phyloP scores from a whole-genome alignment of 208 protist genomes.

The Porcisia hertigi region DNA sequence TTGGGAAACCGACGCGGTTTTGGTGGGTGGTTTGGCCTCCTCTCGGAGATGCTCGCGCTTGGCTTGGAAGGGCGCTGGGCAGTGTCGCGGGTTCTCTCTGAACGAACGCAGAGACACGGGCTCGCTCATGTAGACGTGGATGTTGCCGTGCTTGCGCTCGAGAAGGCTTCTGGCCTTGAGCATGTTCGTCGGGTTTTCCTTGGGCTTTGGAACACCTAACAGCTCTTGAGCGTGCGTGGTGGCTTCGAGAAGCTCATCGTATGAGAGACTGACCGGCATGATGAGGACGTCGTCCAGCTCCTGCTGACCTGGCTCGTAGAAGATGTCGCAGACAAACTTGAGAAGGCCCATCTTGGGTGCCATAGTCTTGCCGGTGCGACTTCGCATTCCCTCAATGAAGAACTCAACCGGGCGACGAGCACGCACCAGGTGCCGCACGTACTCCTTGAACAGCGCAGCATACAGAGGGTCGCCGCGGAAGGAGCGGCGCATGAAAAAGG shows the following conservation, averaged over 20 bases:
- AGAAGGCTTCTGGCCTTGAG: constrained; percentile 55
- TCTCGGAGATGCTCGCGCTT: constrained; percentile 11
- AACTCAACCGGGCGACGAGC: constrained; percentile 75
- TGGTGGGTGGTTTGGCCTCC: not conserved
- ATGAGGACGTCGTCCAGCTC: constrained; percentile 80
- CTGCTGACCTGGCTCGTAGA: constrained; percentile 52
- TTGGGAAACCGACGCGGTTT: not conserved
- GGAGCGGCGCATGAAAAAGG: constrained; percentile 91
- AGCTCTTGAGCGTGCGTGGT: constrained; percentile 86
- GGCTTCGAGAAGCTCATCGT: constrained; percentile 89
- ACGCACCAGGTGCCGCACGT: constrained; percentile 75
- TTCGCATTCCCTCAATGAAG: constrained; percentile 90
- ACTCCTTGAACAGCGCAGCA: constrained; percentile 78
- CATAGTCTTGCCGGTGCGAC: constrained; percentile 87
- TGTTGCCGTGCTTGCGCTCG: constrained; percentile 67
- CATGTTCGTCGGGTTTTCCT: constrained; percentile 79
- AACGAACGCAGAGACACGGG: constrained; percentile 65
- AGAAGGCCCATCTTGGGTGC: constrained; percentile 90
- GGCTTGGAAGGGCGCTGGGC: constrained; percentile 43
- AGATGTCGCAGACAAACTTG: constrained; percentile 84
- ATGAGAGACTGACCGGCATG: constrained; percentile 85
- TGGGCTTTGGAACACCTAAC: constrained; percentile 82
- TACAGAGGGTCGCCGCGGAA: constrained; percentile 87
- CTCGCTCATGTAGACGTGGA: constrained; percentile 81
- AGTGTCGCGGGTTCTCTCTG: constrained; percentile 41